These are phyloP conservation scores for Phialemonium atrogriseum DNA, from an alignment of 2,329 filamentous ascomycete species.

Conservation along the genomic window DNA sequence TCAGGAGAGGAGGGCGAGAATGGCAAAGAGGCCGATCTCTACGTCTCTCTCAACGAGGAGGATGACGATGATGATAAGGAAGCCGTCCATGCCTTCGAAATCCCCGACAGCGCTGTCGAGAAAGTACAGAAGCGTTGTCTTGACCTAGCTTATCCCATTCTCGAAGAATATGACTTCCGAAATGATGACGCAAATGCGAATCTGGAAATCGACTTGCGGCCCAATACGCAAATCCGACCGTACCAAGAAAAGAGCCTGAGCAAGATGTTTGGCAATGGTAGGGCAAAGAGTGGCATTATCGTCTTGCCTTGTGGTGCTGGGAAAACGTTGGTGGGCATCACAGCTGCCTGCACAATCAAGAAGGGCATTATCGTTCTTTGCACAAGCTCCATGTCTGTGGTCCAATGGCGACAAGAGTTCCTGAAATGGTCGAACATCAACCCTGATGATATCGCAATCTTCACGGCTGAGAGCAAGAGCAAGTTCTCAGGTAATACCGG, in stretches of 20 bases:
- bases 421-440: conserved; percentile 96
- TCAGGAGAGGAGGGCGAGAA: conserved; percentile 39
- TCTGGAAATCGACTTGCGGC: conserved; percentile 86
- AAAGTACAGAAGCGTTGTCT: conserved; percentile 83
- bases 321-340: conserved; percentile 97
- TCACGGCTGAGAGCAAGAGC: conserved; percentile 86
- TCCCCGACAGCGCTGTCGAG: conserved; percentile 74
- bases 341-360: conserved; percentile 93
- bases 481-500: conserved; percentile 82
- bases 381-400: conserved; percentile 95
- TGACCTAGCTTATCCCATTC: conserved; percentile 74
- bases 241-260: conserved; percentile 97
- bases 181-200: conserved; percentile 86
- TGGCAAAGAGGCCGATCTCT: conserved; percentile 57
- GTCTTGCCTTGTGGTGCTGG: conserved; percentile 93
- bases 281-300: conserved; percentile 95
- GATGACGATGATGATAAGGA: conserved; percentile 70
- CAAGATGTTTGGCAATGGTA: conserved; percentile 99
- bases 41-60: conserved; percentile 65
- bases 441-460: conserved; percentile 86
- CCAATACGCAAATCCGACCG: conserved; percentile 79
- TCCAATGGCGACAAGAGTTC: conserved; percentile 95
- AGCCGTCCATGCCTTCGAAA: conserved; percentile 87
- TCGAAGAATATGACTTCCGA: conserved; percentile 96
- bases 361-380: conserved; percentile 93